These are phyloP conservation scores for Cynara cardunculus DNA, from an alignment of 129 eudicot species.

Conservation along the genomic window DNA sequence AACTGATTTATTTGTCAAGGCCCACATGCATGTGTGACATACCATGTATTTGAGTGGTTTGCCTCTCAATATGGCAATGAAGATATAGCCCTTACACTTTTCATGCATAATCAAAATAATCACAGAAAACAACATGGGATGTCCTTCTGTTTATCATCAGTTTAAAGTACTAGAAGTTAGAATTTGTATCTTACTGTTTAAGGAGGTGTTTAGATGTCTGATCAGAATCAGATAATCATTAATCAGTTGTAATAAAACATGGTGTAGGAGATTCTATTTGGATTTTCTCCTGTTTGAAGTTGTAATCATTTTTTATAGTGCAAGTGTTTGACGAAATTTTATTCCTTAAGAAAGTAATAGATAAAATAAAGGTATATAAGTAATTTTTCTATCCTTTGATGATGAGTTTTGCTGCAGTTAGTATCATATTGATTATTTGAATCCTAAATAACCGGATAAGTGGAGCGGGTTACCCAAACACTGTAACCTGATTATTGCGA, in stretches of 20 bases:
- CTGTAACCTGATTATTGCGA: background rate
- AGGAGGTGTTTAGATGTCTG: background rate
- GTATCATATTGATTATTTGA: background rate
- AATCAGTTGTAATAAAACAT: background rate
- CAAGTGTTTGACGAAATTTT: background rate
- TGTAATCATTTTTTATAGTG: background rate
- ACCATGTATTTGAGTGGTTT: background rate
- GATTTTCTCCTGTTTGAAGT: background rate
- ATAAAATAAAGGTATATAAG: background rate
- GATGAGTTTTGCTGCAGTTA: background rate
- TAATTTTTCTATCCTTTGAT: background rate
- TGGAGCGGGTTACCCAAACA: background rate
- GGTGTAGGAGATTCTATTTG: background rate
- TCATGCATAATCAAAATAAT: background rate
- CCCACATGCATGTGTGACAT: background rate
- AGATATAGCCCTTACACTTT: background rate
- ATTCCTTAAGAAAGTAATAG: background rate
- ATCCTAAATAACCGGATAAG: background rate
- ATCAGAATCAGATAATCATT: background rate
- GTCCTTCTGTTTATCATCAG: background rate
- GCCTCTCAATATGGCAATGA: background rate
- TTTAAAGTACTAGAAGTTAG: background rate
- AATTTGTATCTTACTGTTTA: background rate
- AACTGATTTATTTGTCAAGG: background rate
- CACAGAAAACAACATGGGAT: background rate